These are phyloP conservation scores for Eimeria mitis DNA, from an alignment of 169 alveolate genomes.

Conservation along the genomic window DNA sequence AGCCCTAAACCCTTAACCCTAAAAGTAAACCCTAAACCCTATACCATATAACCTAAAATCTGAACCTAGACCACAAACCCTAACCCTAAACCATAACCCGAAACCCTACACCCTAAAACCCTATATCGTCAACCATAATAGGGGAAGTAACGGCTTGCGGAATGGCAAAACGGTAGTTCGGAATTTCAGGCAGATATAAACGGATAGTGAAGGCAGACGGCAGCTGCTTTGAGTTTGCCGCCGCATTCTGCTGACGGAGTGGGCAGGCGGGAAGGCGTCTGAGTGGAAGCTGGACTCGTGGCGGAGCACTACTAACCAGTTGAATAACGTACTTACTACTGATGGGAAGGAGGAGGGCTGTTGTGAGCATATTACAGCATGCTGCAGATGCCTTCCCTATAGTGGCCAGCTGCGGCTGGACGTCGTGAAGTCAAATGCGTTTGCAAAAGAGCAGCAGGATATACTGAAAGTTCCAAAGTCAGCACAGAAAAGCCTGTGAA, in stretches of 20 bases:
- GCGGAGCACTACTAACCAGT: not conserved
- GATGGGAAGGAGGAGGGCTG: not conserved
- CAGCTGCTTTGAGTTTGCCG: not conserved
- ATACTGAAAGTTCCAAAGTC: too few relatives aligned
- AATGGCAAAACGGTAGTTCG: not conserved
- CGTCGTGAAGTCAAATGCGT: too few relatives aligned
- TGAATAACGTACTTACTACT: not conserved
- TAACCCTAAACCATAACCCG: not conserved
- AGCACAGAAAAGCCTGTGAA: too few relatives aligned
- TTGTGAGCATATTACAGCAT: not conserved
- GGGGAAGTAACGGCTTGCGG: not conserved
- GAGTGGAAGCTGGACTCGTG: not conserved
- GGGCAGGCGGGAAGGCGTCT: not conserved
- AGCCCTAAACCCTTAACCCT: not conserved
- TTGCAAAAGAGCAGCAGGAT: too few relatives aligned
- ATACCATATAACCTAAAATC: not conserved
- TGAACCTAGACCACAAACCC: too few relatives aligned
- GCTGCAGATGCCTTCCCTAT: not conserved
- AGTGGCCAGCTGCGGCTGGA: too few relatives aligned
- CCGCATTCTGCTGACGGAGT: not conserved
- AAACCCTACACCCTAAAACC: not conserved
- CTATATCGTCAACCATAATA: not conserved
- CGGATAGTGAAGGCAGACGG: not conserved
- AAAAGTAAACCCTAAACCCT: not conserved
- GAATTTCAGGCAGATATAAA: not conserved